Evolutionary conservation across 2,329 filamentous ascomycete species (phyloP), one percentile per base, ranked within the genome.

Genomic region (Arthrobotrys conoides): DNA sequence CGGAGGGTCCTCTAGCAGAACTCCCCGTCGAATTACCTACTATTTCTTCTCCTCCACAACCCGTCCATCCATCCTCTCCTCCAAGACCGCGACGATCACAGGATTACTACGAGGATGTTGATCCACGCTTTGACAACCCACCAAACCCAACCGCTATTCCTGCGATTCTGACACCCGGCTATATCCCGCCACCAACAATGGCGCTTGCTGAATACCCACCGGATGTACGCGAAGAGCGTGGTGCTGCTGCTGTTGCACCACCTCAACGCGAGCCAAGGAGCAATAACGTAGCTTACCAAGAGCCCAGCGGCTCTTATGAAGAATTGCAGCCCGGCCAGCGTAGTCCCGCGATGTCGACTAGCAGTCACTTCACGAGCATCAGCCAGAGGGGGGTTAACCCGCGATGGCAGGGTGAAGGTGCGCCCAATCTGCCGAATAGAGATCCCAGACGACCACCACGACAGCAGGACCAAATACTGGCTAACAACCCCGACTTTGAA

Each of bases 61-160:
- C 55, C 41, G 24, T 9, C 36, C 57, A 59, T 36, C 33, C 55
- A 24, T 24, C 76, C 20, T 73, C 68, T 6, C 76, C 76, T 10
- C 53, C 59, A 9, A 69, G 70, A 63, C 64, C 72, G 61, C 77
- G 51, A 77, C 68, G 71, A 48, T 80, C 81, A 27, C 76, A 80
- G 36, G 85, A 88, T 80, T 98, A 98, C 85, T 97, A 96, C 83
- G 96, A 98, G 87, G 95, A 98, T 83, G 90, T 97, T 12, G 94
- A 97, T 81, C 94, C 95, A 53, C 92, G 91, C 71, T 98, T 97
- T 59, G 76, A 75, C 18, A 8, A 14, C 5, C 18, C 73, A 22
- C n/a, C 63, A 12, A 30, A 41, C 80, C 80, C 83, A 69, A 51
- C 76, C 81, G 71, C 75, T 78, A 80, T 41, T 81, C 69, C 68